Conservation (phyloP, 176 grass and related monocot species). For the Musa troglodytarum region DNA sequence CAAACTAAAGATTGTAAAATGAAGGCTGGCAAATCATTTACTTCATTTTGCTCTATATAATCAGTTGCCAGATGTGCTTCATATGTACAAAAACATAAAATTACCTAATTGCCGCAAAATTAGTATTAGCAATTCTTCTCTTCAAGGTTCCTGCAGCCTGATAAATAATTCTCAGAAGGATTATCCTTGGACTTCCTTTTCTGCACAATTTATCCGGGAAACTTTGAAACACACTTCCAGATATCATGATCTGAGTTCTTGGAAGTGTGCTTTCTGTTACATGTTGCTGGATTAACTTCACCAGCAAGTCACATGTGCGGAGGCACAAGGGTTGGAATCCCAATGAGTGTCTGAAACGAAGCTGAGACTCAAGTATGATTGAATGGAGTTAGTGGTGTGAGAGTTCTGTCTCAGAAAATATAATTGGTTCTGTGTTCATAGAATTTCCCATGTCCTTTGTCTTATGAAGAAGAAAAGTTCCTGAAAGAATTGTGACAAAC, state of each 20-base stretch:
- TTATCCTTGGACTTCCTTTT: too few relatives aligned
- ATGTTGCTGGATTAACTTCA: not conserved
- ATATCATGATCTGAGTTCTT: not conserved
- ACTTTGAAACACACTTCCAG: not conserved
- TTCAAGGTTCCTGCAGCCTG: too few relatives aligned
- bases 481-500: slow-evolving; percentile 16
- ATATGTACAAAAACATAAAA: not conserved
- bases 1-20: not conserved
- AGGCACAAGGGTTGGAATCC: not conserved
- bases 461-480: slow-evolving; percentile 21
- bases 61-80: not conserved
- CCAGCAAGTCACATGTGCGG: not conserved
- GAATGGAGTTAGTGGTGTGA: not conserved
- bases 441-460: slow-evolving; percentile 12
- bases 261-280: not conserved
- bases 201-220: not conserved
- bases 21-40: not conserved
- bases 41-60: not conserved
- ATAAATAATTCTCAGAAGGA: too few relatives aligned
- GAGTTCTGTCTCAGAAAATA: not conserved
- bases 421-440: not conserved
- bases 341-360: too few relatives aligned
- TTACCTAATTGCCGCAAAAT: too few relatives aligned
- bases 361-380: not conserved
- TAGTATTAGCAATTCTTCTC: too few relatives aligned